Conservation (phyloP, 768 basidiomycete species). For the Suillus tomentosus region DNA sequence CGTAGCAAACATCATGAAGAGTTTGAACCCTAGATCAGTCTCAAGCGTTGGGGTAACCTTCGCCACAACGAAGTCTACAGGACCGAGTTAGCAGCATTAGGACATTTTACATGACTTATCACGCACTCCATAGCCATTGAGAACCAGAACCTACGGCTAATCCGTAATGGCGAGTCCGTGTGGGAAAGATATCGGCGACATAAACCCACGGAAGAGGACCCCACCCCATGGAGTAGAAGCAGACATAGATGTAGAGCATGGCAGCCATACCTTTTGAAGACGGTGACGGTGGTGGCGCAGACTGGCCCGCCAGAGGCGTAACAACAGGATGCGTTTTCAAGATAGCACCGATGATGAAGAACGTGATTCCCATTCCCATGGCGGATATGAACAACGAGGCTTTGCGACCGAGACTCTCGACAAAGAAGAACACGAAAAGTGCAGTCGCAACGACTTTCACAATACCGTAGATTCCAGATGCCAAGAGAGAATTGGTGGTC, state of each 20-base stretch:
- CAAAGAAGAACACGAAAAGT: constrained; percentile 66
- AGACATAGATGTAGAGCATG: constrained; percentile 84
- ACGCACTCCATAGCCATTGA: constrained; percentile 83
- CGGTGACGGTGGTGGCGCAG: constrained; percentile 45
- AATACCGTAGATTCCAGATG: constrained; percentile 70
- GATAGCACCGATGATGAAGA: constrained; percentile 85
- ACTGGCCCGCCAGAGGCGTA: constrained; percentile 43
- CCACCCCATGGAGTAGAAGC: constrained; percentile 89
- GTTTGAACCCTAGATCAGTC: constrained; percentile 64
- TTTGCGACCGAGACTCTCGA: constrained; percentile 70
- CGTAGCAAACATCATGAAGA: constrained; percentile 77
- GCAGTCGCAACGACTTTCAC: constrained; percentile 69
- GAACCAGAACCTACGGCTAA: constrained; percentile 72
- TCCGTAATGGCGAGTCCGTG: constrained; percentile 80
- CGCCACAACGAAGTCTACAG: constrained; percentile 66
- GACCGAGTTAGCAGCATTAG: constrained; percentile 1
- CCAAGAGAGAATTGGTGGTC: constrained; percentile 61
- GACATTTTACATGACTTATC: neutral
- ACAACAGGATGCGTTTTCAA: constrained; percentile 69
- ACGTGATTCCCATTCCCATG: constrained; percentile 75
- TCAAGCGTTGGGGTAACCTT: constrained; percentile 70
- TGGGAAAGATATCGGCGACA: constrained; percentile 86
- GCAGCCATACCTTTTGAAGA: constrained; percentile 80
- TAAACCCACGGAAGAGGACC: constrained; percentile 71
- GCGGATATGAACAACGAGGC: constrained; percentile 72